These are phyloP conservation scores for Harringtonia lauricola DNA, from an alignment of 2,329 filamentous ascomycete genomes.

Conservation along the genomic window DNA sequence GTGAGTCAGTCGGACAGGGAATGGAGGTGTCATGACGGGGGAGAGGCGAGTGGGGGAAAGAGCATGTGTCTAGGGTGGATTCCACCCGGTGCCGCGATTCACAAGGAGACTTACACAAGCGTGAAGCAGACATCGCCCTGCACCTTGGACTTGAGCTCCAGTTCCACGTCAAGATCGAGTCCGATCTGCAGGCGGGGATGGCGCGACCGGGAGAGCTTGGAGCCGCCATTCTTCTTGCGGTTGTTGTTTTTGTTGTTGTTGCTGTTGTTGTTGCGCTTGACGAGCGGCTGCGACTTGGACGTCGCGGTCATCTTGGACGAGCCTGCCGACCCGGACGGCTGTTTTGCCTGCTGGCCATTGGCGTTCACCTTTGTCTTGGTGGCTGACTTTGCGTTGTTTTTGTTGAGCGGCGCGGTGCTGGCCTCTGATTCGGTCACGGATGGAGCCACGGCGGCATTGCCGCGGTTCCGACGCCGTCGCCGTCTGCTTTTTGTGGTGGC, in stretches of 20 bases:
- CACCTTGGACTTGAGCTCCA: constrained; percentile 70
- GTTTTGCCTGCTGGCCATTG: neutral
- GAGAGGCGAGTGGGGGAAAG: too few relatives aligned
- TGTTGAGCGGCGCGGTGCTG: too few relatives aligned
- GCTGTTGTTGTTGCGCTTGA: neutral
- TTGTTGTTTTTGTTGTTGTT: neutral
- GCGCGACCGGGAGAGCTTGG: neutral
- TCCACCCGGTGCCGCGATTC: too few relatives aligned
- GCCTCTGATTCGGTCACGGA: neutral
- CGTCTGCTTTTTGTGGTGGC: neutral
- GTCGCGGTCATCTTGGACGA: too few relatives aligned
- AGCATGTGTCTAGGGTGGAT: too few relatives aligned
- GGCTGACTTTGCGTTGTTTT: neutral
- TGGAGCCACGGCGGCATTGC: neutral
- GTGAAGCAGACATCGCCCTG: constrained; percentile 64
- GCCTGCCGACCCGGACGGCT: too few relatives aligned
- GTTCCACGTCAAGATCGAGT: constrained; percentile 61
- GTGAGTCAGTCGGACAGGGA: neutral
- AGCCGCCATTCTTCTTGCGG: neutral
- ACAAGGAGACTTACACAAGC: constrained; percentile 45
- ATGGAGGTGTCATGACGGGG: neutral
- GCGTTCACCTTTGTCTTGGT: too few relatives aligned
- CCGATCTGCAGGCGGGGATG: constrained; percentile 18
- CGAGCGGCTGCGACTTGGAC: neutral
- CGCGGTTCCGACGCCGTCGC: neutral